These are phyloP conservation scores for Penicillium lividum DNA, from an alignment of 495 filamentous ascomycete genomes.

Conservation along the genomic window DNA sequence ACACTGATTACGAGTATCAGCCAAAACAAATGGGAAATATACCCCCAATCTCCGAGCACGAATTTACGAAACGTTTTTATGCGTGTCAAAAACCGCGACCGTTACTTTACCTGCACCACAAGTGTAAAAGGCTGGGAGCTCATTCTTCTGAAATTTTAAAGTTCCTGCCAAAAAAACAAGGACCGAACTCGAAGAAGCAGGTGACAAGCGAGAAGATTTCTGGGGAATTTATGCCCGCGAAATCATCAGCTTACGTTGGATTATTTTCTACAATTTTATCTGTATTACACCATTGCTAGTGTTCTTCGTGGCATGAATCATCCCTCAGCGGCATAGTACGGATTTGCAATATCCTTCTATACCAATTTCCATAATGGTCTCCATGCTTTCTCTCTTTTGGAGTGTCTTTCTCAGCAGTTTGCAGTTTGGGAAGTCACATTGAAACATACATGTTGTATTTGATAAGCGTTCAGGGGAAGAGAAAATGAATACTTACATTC, in stretches of 20 bases:
- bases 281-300: constrained; percentile 12
- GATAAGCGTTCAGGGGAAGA: too few relatives aligned
- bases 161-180: constrained; percentile 8
- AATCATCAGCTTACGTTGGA: constrained; percentile 11
- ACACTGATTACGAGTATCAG: constrained; percentile 12
- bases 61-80: constrained; percentile 28
- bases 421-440: constrained; percentile 1
- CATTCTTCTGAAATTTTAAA: too few relatives aligned
- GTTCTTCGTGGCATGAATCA: constrained; percentile 14
- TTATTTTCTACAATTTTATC: constrained; percentile 16
- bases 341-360: not conserved
- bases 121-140: too few relatives aligned
- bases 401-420: constrained; percentile 6
- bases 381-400: constrained; percentile 12
- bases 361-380: constrained; percentile 3
- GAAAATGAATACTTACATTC: too few relatives aligned
- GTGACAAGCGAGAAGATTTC: constrained; percentile 16
- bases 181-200: constrained; percentile 10
- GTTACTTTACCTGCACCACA: too few relatives aligned
- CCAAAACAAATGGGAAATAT: constrained; percentile 17
- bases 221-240: constrained; percentile 21
- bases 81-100: constrained; percentile 13
- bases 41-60: constrained; percentile 24
- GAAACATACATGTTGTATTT: not conserved
- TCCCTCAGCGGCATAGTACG: not conserved